These are phyloP conservation scores for Flaveria sonorensis DNA, from an alignment of 129 eudicot species.

Conservation along the genomic window DNA sequence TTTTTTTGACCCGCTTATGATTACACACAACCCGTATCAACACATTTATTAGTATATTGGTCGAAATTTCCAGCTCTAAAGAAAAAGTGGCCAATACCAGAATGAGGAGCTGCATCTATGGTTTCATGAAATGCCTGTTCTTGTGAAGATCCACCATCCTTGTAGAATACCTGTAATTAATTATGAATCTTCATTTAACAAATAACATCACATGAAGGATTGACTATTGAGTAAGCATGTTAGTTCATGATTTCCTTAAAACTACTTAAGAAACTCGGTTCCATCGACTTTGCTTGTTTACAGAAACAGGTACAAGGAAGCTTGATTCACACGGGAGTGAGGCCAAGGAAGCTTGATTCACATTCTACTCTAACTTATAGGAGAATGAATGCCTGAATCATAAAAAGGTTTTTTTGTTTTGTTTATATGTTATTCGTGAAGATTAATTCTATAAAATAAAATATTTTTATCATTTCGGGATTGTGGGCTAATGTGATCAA, in stretches of 20 bases:
- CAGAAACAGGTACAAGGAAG: not conserved
- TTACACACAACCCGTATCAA: not conserved
- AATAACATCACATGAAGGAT: constrained; percentile 5
- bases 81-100: constrained; percentile 33
- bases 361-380: not conserved
- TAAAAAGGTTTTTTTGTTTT: not conserved
- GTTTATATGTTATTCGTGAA: not conserved
- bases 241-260: not conserved
- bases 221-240: not conserved
- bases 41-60: not conserved
- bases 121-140: constrained; percentile 25
- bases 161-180: constrained; percentile 60
- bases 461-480: no score
- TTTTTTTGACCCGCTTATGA: not conserved
- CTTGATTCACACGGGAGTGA: not conserved
- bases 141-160: constrained; percentile 44
- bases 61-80: constrained; percentile 3
- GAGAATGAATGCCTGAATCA: not conserved
- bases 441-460: not conserved
- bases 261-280: not conserved
- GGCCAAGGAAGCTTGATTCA: not conserved
- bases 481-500: no score
- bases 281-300: not conserved
- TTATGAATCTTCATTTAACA: not conserved
- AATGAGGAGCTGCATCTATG: constrained; percentile 39